These are phyloP conservation scores for Dactylellina cionopaga DNA, from an alignment of 2,329 filamentous ascomycete genomes.

Conservation along the genomic window DNA sequence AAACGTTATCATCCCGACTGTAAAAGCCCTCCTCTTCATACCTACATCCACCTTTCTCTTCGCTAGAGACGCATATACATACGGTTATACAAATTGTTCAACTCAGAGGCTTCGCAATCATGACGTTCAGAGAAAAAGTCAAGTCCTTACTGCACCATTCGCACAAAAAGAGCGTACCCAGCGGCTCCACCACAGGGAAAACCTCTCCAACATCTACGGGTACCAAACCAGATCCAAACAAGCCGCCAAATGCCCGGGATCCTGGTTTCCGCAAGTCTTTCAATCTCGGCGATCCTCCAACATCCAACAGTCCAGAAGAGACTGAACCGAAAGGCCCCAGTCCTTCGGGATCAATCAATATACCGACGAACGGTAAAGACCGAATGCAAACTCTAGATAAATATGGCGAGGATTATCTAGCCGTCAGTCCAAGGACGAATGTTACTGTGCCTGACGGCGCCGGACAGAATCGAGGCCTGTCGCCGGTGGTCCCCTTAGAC, in stretches of 20 bases:
- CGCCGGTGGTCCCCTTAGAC: slow-evolving; percentile 20
- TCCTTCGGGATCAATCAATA: slow-evolving; percentile 7
- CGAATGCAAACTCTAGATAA: slow-evolving; percentile 39
- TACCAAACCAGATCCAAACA: slow-evolving; percentile 41
- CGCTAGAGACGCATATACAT: too few relatives aligned
- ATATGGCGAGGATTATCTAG: slow-evolving; percentile 43
- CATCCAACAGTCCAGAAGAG: slow-evolving; percentile 6
- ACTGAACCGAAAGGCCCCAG: slow-evolving; percentile 10
- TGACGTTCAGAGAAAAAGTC: slow-evolving; percentile 49
- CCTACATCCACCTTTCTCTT: neutral
- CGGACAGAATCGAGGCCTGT: slow-evolving; percentile 11
- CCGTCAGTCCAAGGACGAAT: slow-evolving; percentile 47
- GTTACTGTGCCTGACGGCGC: slow-evolving; percentile 23
- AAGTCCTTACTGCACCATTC: slow-evolving; percentile 38
- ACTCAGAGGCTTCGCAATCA: slow-evolving; percentile 1
- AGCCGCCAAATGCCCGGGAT: slow-evolving; percentile 46
- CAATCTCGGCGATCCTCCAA: slow-evolving; percentile 37
- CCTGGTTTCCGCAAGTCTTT: slow-evolving; percentile 49
- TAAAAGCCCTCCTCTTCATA: neutral
- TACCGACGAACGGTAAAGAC: slow-evolving; percentile 19
- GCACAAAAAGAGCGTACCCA: slow-evolving; percentile 18
- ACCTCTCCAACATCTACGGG: slow-evolving; percentile 8
- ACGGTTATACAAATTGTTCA: too few relatives aligned
- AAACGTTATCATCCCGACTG: slow-evolving; percentile 10
- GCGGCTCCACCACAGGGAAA: neutral